Evolutionary conservation across 1,284 basidiomycete genomes (phyloP), one percentile per base, ranked within the genome.

Genomic region (Trichosporon coremiiforme): DNA sequence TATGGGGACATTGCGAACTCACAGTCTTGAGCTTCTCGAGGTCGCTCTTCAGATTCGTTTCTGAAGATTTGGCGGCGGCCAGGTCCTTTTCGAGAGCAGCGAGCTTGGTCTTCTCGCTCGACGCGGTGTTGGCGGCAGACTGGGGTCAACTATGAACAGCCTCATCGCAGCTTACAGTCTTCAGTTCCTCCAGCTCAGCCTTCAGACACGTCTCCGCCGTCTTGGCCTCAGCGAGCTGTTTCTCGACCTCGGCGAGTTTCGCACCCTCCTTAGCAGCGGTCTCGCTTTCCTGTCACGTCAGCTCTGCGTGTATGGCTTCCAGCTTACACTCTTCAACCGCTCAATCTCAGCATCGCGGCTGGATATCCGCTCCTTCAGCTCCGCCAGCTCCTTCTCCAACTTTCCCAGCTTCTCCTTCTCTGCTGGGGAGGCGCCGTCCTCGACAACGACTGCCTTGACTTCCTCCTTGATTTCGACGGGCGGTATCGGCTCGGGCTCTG

Each of bases 321-420:
- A 62, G 31, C 57, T 62, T 29, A 62, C 57, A 1, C 9, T n/a
- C 17, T 62, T 33, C 1, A 62, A 17, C 17, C 22, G 20, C 8
- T 10, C 57, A 12, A 62, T 31, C 31, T 62, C 57, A 6, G 57
- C 57, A 4, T 33, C 15, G 7, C 17, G 29, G 20, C 17, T 17
- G 4, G 29, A 10, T 33, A 53, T 53, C 50, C 50, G 50, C 22
- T 53, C 31, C 57, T 35, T 65, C 29, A 81, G 68, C 0, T 68
- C 36, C 0, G 73, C 35, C 10, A 83, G 55, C 55, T 80, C 75
- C 15, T 70, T 20, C 72, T 79, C 78, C 8, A 82, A 76, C 22
- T 80, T 60, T 4, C 7, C 12, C 31, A 13, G 12, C 29, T 33
- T 7, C 29, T 15, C 53, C 9, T 13, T 33, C 5, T 33, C 55